phyloP scores from a whole-genome alignment of 2,329 filamentous ascomycete genomes.

The Trichoderma oligosporum region DNA sequence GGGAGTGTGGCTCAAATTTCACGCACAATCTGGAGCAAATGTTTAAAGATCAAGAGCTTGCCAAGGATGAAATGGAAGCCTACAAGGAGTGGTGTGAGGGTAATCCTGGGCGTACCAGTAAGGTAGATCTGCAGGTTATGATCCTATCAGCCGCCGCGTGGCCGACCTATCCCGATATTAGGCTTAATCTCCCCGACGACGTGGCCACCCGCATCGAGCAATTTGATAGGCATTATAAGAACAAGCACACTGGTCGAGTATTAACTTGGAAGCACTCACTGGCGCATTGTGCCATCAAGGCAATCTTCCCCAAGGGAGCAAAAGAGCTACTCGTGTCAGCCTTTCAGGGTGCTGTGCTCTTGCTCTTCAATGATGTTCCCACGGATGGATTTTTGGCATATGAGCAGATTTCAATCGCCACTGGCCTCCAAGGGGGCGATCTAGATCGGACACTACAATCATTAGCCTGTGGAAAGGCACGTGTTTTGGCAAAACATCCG shows the following conservation, averaged over 20 bases:
- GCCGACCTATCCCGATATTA: slow-evolving; percentile 79
- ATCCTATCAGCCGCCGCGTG: slow-evolving; percentile 89
- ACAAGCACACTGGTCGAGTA: slow-evolving; percentile 82
- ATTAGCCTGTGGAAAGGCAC: slow-evolving; percentile 83
- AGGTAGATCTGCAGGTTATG: slow-evolving; percentile 70
- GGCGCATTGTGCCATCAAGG: slow-evolving; percentile 84
- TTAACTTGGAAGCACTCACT: slow-evolving; percentile 90
- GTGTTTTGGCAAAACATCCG: slow-evolving; percentile 80
- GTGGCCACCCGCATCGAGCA: slow-evolving; percentile 72
- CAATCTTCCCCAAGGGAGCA: slow-evolving; percentile 69
- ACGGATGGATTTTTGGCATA: slow-evolving; percentile 65
- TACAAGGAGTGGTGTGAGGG: slow-evolving; percentile 69
- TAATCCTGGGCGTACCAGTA: slow-evolving; percentile 44
- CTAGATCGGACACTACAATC: slow-evolving; percentile 90
- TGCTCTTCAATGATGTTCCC: slow-evolving; percentile 76
- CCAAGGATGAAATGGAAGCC: slow-evolving; percentile 85
- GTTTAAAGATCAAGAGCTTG: slow-evolving; percentile 97
- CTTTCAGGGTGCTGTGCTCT: slow-evolving; percentile 85
- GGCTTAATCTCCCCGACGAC: slow-evolving; percentile 68
- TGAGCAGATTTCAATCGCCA: slow-evolving; percentile 68
- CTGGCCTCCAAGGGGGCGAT: slow-evolving; percentile 71
- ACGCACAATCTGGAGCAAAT: slow-evolving; percentile 98
- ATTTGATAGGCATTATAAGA: slow-evolving; percentile 83
- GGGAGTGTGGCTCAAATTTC: slow-evolving; percentile 89
- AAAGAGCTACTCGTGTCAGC: slow-evolving; percentile 91